Evolutionary conservation across 2,329 filamentous ascomycete species (phyloP).

Genomic region (Mycosphaerelloides madeirae): DNA sequence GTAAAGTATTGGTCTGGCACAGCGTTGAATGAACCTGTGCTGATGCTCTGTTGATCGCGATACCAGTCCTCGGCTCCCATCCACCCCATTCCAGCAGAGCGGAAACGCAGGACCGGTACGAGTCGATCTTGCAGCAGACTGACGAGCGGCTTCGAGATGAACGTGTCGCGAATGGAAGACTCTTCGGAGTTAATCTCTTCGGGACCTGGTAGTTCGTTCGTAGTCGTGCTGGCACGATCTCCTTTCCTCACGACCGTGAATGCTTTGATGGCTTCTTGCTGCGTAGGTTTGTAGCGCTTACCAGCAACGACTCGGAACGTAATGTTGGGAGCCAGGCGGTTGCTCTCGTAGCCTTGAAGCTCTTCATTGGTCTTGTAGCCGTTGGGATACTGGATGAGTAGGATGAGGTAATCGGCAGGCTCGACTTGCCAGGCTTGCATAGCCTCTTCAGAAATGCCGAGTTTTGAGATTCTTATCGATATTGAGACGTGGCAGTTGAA

Average conservation of each 20-base stretch:
- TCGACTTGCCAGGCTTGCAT: constrained; percentile 72
- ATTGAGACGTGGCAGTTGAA: constrained; percentile 57
- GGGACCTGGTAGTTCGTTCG: constrained; percentile 10
- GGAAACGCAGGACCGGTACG: constrained; percentile 56
- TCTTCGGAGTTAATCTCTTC: constrained; percentile 25
- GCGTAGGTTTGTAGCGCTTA: constrained; percentile 65
- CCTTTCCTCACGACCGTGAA: constrained; percentile 42
- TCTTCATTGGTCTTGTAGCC: constrained; percentile 59
- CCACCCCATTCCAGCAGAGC: constrained; percentile 58
- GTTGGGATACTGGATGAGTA: constrained; percentile 62
- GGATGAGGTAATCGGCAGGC: constrained; percentile 63
- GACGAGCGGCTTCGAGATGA: constrained; percentile 69
- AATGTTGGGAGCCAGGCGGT: constrained; percentile 36
- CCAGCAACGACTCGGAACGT: constrained; percentile 67
- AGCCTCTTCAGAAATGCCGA: constrained; percentile 69
- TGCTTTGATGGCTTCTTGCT: constrained; percentile 48
- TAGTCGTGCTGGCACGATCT: constrained; percentile 13
- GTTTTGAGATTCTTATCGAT: constrained; percentile 63
- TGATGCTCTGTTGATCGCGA: constrained; percentile 28
- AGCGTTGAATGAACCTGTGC: constrained; percentile 26
- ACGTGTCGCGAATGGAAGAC: constrained; percentile 50
- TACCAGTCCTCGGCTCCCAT: constrained; percentile 59
- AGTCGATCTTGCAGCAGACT: constrained; percentile 64
- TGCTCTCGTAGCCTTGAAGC: constrained; percentile 42
- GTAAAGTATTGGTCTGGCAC: constrained; percentile 39